Percentiles rank a stretch among this genome's conserved stretches.
Evolutionary conservation across 1,284 basidiomycete genomes (phyloP).

Genomic region (Ceratobasidium papillatum): DNA sequence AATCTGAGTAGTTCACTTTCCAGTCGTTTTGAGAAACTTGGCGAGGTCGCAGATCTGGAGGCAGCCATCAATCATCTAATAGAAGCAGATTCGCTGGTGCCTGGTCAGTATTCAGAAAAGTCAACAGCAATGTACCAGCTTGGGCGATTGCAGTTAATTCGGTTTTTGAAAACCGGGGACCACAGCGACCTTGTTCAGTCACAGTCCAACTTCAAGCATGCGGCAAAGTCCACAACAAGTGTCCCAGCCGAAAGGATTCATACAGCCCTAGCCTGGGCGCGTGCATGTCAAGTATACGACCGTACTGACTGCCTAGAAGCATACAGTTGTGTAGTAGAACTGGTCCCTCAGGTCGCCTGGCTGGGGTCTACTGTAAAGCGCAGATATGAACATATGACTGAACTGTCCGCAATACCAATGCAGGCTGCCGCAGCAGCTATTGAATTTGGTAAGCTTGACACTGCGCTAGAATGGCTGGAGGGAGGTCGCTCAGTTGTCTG

Average conservation of each 20-base stretch:
- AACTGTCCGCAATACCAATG: too few relatives aligned
- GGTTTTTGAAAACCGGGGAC: neutral
- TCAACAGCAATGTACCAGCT: neutral
- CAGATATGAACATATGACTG: neutral
- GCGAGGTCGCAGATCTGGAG: neutral
- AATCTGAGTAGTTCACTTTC: neutral
- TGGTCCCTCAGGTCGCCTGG: conserved; percentile 1
- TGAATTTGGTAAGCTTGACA: neutral
- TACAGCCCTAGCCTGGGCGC: too few relatives aligned
- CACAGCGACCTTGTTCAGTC: neutral
- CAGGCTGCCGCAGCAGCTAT: neutral
- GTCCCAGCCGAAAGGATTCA: too few relatives aligned
- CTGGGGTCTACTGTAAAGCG: neutral
- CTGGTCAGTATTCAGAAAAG: neutral
- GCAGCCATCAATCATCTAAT: neutral
- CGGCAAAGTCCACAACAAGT: too few relatives aligned
- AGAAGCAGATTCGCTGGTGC: neutral
- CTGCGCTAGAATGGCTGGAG: conserved; percentile 25
- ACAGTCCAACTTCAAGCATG: too few relatives aligned
- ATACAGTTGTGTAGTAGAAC: neutral
- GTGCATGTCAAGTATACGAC: too few relatives aligned
- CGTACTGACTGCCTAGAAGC: neutral
- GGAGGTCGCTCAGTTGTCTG: conserved; percentile 8
- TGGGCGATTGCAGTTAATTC: neutral
- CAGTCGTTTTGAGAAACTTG: neutral